Evolutionary conservation across 768 basidiomycete species (phyloP).

Genomic region (Suillus subaureus): DNA sequence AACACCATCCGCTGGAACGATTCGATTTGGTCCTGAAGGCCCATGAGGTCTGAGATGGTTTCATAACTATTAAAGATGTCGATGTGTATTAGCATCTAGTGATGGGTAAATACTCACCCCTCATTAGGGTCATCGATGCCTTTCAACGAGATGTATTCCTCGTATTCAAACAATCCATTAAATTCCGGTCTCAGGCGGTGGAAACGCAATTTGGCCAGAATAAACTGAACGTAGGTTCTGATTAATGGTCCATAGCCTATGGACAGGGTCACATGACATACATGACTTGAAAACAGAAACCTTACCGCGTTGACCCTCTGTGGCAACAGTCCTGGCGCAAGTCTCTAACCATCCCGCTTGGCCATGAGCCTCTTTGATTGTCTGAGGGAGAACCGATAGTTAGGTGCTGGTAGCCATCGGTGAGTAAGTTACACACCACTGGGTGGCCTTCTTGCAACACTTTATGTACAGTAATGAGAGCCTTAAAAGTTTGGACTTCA

Average conservation of each 20-base stretch:
- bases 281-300: conserved; percentile 7
- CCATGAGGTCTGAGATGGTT: conserved; percentile 97
- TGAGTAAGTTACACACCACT: conserved; percentile 51
- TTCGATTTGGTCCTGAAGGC: conserved; percentile 97
- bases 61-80: conserved; percentile 71
- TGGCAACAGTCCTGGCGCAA: conserved; percentile 86
- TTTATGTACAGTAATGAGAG: conserved; percentile 96
- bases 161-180: conserved; percentile 98
- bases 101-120: conserved; percentile 61
- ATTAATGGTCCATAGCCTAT: conserved; percentile 92
- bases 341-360: conserved; percentile 99
- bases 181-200: conserved; percentile 96
- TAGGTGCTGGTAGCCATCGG: conserved; percentile 5
- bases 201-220: conserved; percentile 93
- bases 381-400: conserved; percentile 49
- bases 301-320: conserved; percentile 76
- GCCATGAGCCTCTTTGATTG: conserved; percentile 93
- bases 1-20: conserved; percentile 98
- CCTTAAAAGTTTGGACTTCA: conserved; percentile 98
- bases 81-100: conserved; percentile 12
- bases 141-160: conserved; percentile 96
- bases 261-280: conserved; percentile 4
- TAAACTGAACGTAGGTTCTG: conserved; percentile 93
- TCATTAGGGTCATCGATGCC: conserved; percentile 99
- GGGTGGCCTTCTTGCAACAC: conserved; percentile 98